Conservation (phyloP, 2,329 filamentous ascomycete species). For the Phialophora macrospora region DNA sequence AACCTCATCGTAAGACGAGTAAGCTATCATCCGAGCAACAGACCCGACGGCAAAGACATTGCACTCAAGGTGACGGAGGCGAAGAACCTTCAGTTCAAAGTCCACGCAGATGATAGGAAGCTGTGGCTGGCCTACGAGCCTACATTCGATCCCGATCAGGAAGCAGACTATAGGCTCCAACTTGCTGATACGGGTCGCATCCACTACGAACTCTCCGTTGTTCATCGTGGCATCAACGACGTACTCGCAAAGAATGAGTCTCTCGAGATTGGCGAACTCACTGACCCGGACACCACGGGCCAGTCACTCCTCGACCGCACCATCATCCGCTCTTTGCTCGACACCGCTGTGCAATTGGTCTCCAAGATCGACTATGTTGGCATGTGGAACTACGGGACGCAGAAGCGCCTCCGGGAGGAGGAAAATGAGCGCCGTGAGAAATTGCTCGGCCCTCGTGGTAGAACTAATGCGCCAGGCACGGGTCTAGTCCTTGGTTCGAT, state of each 20-base stretch:
- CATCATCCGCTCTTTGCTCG: constrained; percentile 40
- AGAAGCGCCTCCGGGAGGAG: constrained; percentile 21
- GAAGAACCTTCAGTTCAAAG: constrained; percentile 45
- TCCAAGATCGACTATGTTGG: constrained; percentile 48
- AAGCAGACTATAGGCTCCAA: constrained; percentile 33
- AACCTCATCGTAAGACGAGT: constrained; percentile 29
- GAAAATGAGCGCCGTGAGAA: constrained; percentile 12
- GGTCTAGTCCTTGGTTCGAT: background rate
- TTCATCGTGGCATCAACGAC: constrained; percentile 45
- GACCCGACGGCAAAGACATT: constrained; percentile 35
- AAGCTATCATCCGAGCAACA: constrained; percentile 39
- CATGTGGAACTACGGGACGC: constrained; percentile 35
- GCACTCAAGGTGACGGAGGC: constrained; percentile 46
- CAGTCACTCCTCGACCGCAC: constrained; percentile 40
- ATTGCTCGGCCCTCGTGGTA: constrained; percentile 18
- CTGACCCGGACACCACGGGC: constrained; percentile 41
- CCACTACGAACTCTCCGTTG: constrained; percentile 49
- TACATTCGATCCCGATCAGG: constrained; percentile 36
- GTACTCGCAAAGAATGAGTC: constrained; percentile 43
- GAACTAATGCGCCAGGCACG: constrained; percentile 12
- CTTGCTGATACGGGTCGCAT: constrained; percentile 44
- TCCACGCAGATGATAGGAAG: constrained; percentile 36
- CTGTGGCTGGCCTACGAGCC: constrained; percentile 42
- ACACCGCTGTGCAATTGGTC: constrained; percentile 44
- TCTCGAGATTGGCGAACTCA: constrained; percentile 46